These are phyloP conservation scores for Ophiostoma sp. DNA, from an alignment of 2,329 filamentous ascomycete species.

Conservation along the genomic window DNA sequence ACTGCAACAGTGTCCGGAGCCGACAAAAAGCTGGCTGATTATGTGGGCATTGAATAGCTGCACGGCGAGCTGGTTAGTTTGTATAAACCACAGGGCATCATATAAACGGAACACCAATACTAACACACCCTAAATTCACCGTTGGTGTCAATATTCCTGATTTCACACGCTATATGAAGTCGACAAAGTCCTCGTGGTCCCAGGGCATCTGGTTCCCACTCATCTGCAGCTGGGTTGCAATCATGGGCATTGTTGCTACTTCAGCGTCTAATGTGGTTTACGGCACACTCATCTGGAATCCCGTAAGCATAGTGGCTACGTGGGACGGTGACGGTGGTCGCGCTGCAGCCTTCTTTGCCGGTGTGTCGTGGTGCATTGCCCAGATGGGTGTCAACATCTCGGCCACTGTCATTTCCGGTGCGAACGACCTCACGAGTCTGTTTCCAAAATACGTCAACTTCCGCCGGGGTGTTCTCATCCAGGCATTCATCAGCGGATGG, in stretches of 20 bases:
- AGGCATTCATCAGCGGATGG: neutral
- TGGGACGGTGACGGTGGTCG: neutral
- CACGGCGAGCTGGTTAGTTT: neutral
- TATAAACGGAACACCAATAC: no score
- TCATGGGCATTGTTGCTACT: neutral
- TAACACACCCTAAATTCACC: no score
- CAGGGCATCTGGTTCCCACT: neutral
- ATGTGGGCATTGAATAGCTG: neutral
- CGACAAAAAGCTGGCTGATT: no score
- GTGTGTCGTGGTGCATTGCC: neutral
- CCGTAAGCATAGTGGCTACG: neutral
- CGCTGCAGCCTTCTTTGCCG: neutral
- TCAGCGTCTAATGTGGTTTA: neutral
- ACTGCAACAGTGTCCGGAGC: no score
- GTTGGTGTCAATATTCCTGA: neutral
- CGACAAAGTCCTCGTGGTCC: neutral
- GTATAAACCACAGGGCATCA: no score
- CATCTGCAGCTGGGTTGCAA: neutral
- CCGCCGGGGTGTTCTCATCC: neutral
- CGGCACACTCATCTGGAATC: neutral
- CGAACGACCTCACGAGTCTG: neutral
- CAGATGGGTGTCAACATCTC: neutral
- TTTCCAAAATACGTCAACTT: neutral
- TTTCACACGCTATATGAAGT: neutral
- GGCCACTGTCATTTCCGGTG: neutral